A percentile compares a stretch with the other conserved stretches of the same genome.
These are phyloP conservation scores for Schizophyllum commune DNA, from an alignment of 1,284 basidiomycete species.

Conservation along the genomic window DNA sequence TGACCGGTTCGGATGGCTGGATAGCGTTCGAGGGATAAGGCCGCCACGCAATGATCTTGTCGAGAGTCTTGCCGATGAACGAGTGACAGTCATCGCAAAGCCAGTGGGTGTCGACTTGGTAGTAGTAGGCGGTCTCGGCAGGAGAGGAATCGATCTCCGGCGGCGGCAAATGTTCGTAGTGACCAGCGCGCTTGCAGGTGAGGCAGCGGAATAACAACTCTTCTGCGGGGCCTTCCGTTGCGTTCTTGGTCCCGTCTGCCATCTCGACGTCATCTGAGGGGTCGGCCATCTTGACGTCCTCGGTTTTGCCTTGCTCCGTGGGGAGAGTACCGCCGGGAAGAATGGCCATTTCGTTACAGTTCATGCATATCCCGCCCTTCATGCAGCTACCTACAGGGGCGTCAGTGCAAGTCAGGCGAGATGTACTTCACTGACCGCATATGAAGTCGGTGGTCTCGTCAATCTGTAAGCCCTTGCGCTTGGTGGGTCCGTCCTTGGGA, in stretches of 20 bases:
- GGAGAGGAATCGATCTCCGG: slow-evolving; percentile 26
- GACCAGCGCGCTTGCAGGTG: slow-evolving; percentile 72
- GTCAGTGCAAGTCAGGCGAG: slow-evolving; percentile 1
- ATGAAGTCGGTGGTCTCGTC: slow-evolving; percentile 71
- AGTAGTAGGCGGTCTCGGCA: slow-evolving; percentile 49
- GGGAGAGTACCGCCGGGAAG: slow-evolving; percentile 31
- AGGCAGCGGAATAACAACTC: slow-evolving; percentile 73
- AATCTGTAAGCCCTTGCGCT: slow-evolving; percentile 37
- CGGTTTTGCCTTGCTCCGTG: slow-evolving; percentile 12
- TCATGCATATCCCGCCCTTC: slow-evolving; percentile 72
- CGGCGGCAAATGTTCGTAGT: slow-evolving; percentile 70
- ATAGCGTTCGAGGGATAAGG: slow-evolving; percentile 59
- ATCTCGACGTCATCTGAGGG: slow-evolving; percentile 25
- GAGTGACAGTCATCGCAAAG: slow-evolving; percentile 75
- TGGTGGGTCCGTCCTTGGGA: slow-evolving; percentile 22
- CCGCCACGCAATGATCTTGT: slow-evolving; percentile 89
- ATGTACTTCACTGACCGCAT: slow-evolving; percentile 39
- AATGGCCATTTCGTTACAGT: slow-evolving; percentile 55
- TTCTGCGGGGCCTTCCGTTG: slow-evolving; percentile 15
- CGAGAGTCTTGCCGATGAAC: slow-evolving; percentile 55
- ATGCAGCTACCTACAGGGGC: slow-evolving; percentile 44
- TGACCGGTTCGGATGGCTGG: slow-evolving; percentile 38
- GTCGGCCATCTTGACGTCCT: slow-evolving; percentile 8
- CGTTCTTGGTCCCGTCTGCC: slow-evolving; percentile 16
- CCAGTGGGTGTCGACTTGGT: slow-evolving; percentile 63